These are phyloP conservation scores for button mushroom (Agaricus bisporus) DNA, from an alignment of 768 basidiomycete genomes.

Conservation along the genomic window DNA sequence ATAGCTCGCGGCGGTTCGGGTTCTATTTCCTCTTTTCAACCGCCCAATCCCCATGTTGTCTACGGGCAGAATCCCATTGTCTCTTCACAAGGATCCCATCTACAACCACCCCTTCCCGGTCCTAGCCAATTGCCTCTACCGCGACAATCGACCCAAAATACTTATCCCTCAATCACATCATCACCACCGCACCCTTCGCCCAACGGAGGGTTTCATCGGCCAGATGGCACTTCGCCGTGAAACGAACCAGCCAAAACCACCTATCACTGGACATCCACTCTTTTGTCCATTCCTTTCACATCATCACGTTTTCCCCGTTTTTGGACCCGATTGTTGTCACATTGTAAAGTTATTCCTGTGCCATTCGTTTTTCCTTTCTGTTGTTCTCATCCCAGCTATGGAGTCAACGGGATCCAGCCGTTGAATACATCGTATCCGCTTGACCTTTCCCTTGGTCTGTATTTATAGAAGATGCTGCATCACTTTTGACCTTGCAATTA, in stretches of 20 bases:
- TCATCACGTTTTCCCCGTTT: neutral
- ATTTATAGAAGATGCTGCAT: constrained; percentile 10
- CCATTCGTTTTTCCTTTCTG: neutral
- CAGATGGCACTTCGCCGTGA: neutral
- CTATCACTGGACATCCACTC: neutral
- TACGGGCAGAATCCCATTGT: constrained; percentile 38
- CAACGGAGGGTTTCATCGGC: constrained; percentile 9
- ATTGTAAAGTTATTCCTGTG: constrained; percentile 1
- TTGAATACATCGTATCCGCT: neutral
- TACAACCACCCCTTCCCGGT: constrained; percentile 37
- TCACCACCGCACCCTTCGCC: neutral
- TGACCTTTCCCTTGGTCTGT: constrained; percentile 6
- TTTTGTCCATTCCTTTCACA: neutral
- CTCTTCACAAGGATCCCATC: constrained; percentile 34
- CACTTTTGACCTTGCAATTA: constrained; percentile 5
- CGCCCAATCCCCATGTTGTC: constrained; percentile 39
- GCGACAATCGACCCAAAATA: constrained; percentile 20
- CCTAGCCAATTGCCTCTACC: constrained; percentile 22
- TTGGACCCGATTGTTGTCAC: neutral
- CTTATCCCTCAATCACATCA: constrained; percentile 9
- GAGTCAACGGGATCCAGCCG: neutral
- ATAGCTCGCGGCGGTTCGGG: constrained; percentile 45
- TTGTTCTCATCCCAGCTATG: neutral
- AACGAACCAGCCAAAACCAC: neutral
- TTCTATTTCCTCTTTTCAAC: constrained; percentile 41